These are phyloP conservation scores for Dendryphion nanum DNA, from an alignment of 2,329 filamentous ascomycete genomes.

Conservation along the genomic window DNA sequence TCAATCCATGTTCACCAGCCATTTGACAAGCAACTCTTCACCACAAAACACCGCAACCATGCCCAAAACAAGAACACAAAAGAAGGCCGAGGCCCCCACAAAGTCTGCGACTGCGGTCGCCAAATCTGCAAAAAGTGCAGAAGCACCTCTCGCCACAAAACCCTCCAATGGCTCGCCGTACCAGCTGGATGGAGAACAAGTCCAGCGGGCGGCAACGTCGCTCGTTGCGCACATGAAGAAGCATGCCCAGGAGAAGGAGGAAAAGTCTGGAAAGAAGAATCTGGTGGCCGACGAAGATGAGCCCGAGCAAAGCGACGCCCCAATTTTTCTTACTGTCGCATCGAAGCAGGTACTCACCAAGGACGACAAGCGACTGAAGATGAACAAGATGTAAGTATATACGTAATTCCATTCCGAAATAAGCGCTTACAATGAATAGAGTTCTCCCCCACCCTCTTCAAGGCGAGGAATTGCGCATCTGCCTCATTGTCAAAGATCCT, in stretches of 20 bases:
- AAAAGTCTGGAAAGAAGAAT: slow-evolving; percentile 52
- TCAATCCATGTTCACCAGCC: slow-evolving; percentile 2
- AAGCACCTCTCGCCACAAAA: slow-evolving; percentile 38
- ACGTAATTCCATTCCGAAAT: neutral
- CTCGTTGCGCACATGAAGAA: slow-evolving; percentile 59
- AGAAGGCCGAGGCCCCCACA: slow-evolving; percentile 14
- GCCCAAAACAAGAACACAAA: slow-evolving; percentile 29
- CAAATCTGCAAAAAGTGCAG: slow-evolving; percentile 21
- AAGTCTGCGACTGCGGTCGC: slow-evolving; percentile 10
- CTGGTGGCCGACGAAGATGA: slow-evolving; percentile 52
- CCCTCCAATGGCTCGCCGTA: slow-evolving; percentile 38
- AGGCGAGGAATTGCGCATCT: slow-evolving; percentile 67
- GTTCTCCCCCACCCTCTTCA: slow-evolving; percentile 72
- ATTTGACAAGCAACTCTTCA: too few relatives aligned
- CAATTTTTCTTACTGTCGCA: slow-evolving; percentile 62
- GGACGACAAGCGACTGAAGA: slow-evolving; percentile 78
- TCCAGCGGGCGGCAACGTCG: slow-evolving; percentile 59
- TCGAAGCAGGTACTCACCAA: slow-evolving; percentile 63
- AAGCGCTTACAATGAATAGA: too few relatives aligned
- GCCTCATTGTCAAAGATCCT: slow-evolving; percentile 78
- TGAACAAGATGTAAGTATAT: slow-evolving; percentile 67
- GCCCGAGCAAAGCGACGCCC: slow-evolving; percentile 46
- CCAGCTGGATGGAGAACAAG: slow-evolving; percentile 50
- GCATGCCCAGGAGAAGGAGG: slow-evolving; percentile 47
- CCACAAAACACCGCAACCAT: slow-evolving; percentile 17